Conservation (phyloP, 2,329 filamentous ascomycete genomes). For the Trichoderma breve region DNA sequence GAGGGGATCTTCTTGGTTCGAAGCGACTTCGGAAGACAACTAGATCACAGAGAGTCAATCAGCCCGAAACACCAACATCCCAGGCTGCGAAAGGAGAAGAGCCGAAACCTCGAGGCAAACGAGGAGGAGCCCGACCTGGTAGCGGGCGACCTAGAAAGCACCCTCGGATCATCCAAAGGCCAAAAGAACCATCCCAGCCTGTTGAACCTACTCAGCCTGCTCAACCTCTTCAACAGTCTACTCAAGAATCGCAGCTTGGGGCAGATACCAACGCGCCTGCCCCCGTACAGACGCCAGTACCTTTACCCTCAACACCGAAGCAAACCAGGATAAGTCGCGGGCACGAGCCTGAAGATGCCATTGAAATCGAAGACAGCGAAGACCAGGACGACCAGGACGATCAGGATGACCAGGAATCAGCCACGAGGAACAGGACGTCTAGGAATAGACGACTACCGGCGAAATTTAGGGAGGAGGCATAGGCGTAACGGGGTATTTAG, state of each 20-base stretch:
- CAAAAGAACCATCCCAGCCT: not conserved
- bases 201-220: not conserved
- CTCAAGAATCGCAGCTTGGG: not conserved
- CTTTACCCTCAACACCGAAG: slow-evolving; percentile 6
- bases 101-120: slow-evolving; percentile 36
- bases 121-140: slow-evolving; percentile 39
- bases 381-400: slow-evolving; percentile 36
- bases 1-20: slow-evolving; percentile 21
- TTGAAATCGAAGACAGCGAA: slow-evolving; percentile 33
- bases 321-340: not conserved
- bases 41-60: slow-evolving; percentile 22
- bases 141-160: slow-evolving; percentile 42
- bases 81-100: slow-evolving; percentile 26
- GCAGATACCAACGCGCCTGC: not conserved
- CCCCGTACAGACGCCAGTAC: not conserved
- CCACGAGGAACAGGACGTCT: slow-evolving; percentile 29
- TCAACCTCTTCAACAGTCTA: not conserved
- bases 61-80: slow-evolving; percentile 19
- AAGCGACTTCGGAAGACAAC: slow-evolving; percentile 30
- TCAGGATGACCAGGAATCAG: slow-evolving; percentile 31
- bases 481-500: slow-evolving; percentile 1
- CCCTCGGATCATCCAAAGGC: slow-evolving; percentile 26
- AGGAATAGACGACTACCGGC: slow-evolving; percentile 36
- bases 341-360: slow-evolving; percentile 16
- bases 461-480: slow-evolving; percentile 37